Evolutionary conservation across 2,329 filamentous ascomycete species (phyloP).

Genomic region (Chaetomiaceae sp.): DNA sequence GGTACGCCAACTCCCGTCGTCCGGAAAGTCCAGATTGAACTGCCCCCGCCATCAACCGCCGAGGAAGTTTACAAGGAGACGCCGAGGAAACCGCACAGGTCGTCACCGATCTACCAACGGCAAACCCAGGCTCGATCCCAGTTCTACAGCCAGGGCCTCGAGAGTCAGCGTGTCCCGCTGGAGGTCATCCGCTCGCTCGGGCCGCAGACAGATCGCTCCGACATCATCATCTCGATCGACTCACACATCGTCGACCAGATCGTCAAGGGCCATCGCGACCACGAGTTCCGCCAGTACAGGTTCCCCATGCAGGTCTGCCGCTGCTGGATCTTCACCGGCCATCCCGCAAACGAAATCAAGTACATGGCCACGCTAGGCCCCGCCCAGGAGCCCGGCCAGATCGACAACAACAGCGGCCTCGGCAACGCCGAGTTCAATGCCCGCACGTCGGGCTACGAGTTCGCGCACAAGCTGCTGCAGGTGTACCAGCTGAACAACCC

Average conservation of each 20-base stretch:
- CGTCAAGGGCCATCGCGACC: constrained; percentile 45
- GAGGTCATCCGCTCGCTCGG: constrained; percentile 46
- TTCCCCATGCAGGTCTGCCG: constrained; percentile 52
- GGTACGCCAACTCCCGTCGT: constrained; percentile 25
- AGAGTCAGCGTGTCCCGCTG: constrained; percentile 50
- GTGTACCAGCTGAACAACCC: constrained; percentile 62
- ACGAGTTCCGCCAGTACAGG: constrained; percentile 53
- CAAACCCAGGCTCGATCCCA: constrained; percentile 24
- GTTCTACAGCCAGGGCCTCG: constrained; percentile 34
- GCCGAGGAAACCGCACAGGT: constrained; percentile 16
- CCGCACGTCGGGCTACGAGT: constrained; percentile 36
- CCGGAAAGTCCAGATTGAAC: constrained; percentile 21
- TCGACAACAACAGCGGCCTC: constrained; percentile 40
- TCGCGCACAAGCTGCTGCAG: constrained; percentile 51
- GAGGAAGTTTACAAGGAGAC: constrained; percentile 25
- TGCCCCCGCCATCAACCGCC: constrained; percentile 11
- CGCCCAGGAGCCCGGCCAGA: constrained; percentile 44
- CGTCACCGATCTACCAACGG: constrained; percentile 17
- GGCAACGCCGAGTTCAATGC: constrained; percentile 52
- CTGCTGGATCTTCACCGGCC: constrained; percentile 59
- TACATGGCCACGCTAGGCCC: constrained; percentile 56
- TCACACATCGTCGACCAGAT: constrained; percentile 46
- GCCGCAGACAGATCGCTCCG: constrained; percentile 46
- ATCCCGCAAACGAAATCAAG: constrained; percentile 43
- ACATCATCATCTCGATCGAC: constrained; percentile 50